Evolutionary conservation across 2,329 filamentous ascomycete species (phyloP).

Genomic region (Cercospora zeae-maydis): DNA sequence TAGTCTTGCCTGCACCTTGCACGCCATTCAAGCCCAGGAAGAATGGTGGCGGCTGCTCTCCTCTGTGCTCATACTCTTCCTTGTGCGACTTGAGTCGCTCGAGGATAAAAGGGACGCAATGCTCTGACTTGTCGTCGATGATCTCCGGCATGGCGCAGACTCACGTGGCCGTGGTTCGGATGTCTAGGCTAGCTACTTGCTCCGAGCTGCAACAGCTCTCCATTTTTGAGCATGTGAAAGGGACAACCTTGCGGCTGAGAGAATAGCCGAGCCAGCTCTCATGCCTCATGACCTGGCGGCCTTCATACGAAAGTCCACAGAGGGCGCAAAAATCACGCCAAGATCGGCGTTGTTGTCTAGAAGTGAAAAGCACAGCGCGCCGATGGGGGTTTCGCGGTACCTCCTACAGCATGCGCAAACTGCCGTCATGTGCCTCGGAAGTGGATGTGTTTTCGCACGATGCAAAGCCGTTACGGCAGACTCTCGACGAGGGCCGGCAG

Average conservation of each 20-base stretch:
- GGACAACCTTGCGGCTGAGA: conserved; percentile 9
- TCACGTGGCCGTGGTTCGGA: conserved; percentile 12
- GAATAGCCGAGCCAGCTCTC: conserved; percentile 4
- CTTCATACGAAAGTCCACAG: conserved; percentile 4
- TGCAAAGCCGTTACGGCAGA: not conserved
- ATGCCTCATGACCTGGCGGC: conserved; percentile 1
- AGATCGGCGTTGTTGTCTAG: not conserved
- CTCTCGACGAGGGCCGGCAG: not conserved
- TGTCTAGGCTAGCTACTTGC: not conserved
- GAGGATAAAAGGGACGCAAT: conserved; percentile 75
- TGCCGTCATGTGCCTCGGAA: not conserved
- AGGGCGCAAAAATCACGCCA: not conserved
- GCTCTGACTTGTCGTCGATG: conserved; percentile 71
- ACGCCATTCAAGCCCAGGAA: conserved; percentile 87
- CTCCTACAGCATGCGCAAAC: too few relatives aligned
- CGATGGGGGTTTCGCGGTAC: too few relatives aligned
- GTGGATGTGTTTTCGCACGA: not conserved
- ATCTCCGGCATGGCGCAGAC: conserved; percentile 48
- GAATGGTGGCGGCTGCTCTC: conserved; percentile 58
- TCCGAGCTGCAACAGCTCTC: not conserved
- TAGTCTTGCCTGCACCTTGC: conserved; percentile 90
- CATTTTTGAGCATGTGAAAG: conserved; percentile 23
- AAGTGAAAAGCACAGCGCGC: not conserved
- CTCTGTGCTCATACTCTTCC: conserved; percentile 37
- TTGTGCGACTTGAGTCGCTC: conserved; percentile 55